These are phyloP conservation scores for Podaxis sp. DNA, from an alignment of 768 basidiomycete genomes.

Conservation along the genomic window DNA sequence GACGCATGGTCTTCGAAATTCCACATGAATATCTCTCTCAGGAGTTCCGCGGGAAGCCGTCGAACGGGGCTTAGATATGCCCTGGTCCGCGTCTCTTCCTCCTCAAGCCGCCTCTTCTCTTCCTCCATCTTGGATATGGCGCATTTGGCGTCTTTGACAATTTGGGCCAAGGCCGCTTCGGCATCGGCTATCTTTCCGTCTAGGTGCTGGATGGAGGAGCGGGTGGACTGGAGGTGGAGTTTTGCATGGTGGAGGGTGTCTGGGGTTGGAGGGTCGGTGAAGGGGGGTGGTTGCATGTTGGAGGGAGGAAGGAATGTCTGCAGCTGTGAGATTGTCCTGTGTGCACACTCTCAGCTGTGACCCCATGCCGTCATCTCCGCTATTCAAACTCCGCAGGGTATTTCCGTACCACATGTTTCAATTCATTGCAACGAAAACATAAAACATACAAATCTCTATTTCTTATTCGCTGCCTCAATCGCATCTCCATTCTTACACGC, in stretches of 20 bases:
- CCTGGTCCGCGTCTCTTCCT: constrained; percentile 46
- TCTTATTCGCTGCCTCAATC: constrained; percentile 82
- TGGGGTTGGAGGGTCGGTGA: constrained; percentile 61
- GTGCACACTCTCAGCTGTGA: neutral
- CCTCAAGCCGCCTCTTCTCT: constrained; percentile 49
- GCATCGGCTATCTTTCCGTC: constrained; percentile 49
- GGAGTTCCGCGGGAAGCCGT: constrained; percentile 69
- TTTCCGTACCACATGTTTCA: constrained; percentile 15
- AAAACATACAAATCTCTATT: constrained; percentile 11
- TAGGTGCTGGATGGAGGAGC: constrained; percentile 34
- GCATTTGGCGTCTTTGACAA: constrained; percentile 53
- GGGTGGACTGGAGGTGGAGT: constrained; percentile 37
- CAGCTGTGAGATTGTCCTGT: neutral
- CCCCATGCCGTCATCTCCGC: neutral
- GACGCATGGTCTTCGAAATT: constrained; percentile 71
- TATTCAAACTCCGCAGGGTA: constrained; percentile 23
- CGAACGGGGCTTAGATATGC: constrained; percentile 76
- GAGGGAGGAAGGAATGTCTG: neutral
- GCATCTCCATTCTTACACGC: constrained; percentile 97
- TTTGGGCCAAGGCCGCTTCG: constrained; percentile 55
- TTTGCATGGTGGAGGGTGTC: constrained; percentile 54
- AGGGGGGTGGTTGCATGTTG: constrained; percentile 20
- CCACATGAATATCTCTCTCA: constrained; percentile 70
- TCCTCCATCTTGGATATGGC: constrained; percentile 54
- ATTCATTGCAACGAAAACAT: neutral